These are phyloP conservation scores for Phialophora expanda DNA, from an alignment of 2,329 filamentous ascomycete genomes.

Conservation along the genomic window DNA sequence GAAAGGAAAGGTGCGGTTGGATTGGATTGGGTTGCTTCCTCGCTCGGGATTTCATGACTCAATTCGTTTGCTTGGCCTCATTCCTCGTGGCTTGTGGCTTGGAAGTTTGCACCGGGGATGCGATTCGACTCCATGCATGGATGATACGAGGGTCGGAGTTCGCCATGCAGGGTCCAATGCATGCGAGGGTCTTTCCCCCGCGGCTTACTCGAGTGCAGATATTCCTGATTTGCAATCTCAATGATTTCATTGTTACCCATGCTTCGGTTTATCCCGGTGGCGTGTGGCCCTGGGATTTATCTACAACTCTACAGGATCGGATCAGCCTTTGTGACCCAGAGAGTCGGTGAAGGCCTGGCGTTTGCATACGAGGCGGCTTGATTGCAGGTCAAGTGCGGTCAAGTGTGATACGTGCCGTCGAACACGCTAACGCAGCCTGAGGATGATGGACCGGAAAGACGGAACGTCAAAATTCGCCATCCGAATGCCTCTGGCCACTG, in stretches of 20 bases:
- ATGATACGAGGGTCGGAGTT: background rate
- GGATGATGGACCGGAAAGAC: background rate
- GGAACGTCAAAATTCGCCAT: background rate
- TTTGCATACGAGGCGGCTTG: background rate
- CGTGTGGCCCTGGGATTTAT: background rate
- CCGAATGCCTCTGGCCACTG: background rate
- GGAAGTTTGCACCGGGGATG: background rate
- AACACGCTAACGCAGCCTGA: too few species aligned
- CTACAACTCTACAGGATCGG: background rate
- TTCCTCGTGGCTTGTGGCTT: background rate
- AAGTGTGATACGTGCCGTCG: too few species aligned
- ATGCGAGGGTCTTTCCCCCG: slow-evolving; percentile 17
- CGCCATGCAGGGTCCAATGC: slow-evolving; percentile 2
- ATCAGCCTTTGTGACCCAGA: background rate
- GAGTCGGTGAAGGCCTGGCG: slow-evolving; percentile 2
- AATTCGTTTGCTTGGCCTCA: background rate
- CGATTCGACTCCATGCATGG: background rate
- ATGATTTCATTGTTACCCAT: background rate
- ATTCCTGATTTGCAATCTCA: background rate
- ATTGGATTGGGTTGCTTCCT: too few species aligned
- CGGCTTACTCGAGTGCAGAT: background rate
- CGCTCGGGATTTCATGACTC: background rate
- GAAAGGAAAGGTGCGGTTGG: background rate
- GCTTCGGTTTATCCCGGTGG: background rate
- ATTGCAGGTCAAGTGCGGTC: background rate